Evolutionary conservation across 2,329 filamentous ascomycete species (phyloP), one percentile per base, ranked within the genome.

Genomic region (Colletotrichum sp.): DNA sequence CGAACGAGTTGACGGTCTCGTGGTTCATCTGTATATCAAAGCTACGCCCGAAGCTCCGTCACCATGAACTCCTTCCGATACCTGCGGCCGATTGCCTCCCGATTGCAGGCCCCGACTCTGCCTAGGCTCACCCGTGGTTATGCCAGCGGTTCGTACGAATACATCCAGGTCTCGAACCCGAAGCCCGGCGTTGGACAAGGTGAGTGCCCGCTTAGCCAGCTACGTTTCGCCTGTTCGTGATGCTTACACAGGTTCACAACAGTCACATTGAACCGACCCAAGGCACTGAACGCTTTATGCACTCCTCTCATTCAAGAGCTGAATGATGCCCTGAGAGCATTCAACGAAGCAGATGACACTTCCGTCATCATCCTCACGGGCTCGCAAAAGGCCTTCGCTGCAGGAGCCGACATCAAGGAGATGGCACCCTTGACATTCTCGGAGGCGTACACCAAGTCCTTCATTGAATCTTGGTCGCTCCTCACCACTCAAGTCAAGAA

Each of bases 331-430:
- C 90, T 98, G 70, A 86, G 86, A 77, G 89, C 91, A 74, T 92
- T 96, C 86, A 94, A 96, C 81, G 84, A 89, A 63, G 92, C 94
- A 77, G 89, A 93, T 72, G 88, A 90, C 36, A 93, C 96, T 78
- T 91, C 92, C 12, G 94, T 93, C 79, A 95, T 98, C 80, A 86
- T 99, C 74, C 89, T 99, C 74, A 98, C 97, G 1, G 97, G 97
- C 71, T 97, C 94, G 61, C 89, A 95, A 78, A 95, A 94, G 85
- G 96, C 96, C 56, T 99, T 98, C 82, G 96, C 96, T 34, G 96
- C 97, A 59, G 97, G 97, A 67, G 97, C 97, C 76, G 97, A 99
- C 85, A 99, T 99, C 88, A 98, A 98, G 86, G 97, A 99, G 86
- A 99, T 99, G 97, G 94, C 95, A 34, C 93, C 95, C 76, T 92